Conservation (phyloP, 495 filamentous ascomycete genomes). For the Aspergillus ellipticus region DNA sequence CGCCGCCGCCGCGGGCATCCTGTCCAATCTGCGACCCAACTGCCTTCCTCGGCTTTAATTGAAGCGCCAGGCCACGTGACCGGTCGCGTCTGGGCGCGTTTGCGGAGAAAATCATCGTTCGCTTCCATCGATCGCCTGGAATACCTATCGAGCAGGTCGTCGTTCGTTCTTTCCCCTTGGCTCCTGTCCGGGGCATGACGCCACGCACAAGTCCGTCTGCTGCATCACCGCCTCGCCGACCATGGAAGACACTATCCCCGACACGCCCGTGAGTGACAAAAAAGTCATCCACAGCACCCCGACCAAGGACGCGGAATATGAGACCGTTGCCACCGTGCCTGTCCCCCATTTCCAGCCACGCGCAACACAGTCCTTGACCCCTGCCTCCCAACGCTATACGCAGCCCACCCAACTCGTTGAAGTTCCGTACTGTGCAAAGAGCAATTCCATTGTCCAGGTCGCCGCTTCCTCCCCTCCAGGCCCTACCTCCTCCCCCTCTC, state of each 20-base stretch:
- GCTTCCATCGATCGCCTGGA: constrained; percentile 7
- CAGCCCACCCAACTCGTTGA: constrained; percentile 71
- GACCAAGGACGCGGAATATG: constrained; percentile 40
- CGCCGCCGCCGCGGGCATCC: background rate
- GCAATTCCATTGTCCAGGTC: constrained; percentile 66
- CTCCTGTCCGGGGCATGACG: constrained; percentile 1
- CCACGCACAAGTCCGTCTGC: background rate
- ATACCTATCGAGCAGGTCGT: background rate
- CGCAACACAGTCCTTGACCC: constrained; percentile 31
- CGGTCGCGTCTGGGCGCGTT: constrained; percentile 18
- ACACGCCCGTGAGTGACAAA: constrained; percentile 48
- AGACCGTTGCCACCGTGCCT: constrained; percentile 60
- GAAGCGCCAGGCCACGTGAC: constrained; percentile 24
- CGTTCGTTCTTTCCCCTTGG: background rate
- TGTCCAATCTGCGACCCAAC: no score
- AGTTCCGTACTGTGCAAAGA: constrained; percentile 23
- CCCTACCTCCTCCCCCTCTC: constrained; percentile 45
- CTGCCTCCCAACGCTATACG: constrained; percentile 46
- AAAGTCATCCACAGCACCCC: constrained; percentile 38
- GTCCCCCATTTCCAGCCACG: constrained; percentile 22
- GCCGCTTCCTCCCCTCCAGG: constrained; percentile 74
- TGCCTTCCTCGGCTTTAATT: constrained; percentile 17
- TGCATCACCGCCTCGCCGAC: background rate
- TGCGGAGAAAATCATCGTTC: constrained; percentile 15
- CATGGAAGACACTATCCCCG: constrained; percentile 43